phyloP scores from a whole-genome alignment of 2,329 filamentous ascomycete genomes.

The Cercospora canescens region DNA sequence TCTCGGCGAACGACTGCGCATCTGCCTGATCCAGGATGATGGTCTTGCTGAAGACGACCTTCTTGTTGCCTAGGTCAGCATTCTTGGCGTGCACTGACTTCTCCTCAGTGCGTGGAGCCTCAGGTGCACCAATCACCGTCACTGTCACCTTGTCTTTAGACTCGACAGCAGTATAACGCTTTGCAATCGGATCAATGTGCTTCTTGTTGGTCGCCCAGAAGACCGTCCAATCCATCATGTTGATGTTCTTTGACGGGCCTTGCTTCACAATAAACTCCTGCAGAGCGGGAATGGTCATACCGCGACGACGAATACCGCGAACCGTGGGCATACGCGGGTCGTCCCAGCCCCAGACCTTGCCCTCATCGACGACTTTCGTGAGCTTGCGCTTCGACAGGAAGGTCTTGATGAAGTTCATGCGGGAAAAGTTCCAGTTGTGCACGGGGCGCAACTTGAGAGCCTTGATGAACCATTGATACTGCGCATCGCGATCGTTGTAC shows the following conservation, averaged over 20 bases:
- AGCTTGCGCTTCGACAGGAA: slow-evolving; percentile 86
- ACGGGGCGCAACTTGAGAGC: slow-evolving; percentile 73
- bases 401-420: slow-evolving; percentile 81
- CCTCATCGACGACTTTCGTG: slow-evolving; percentile 76
- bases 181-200: slow-evolving; percentile 51
- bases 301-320: slow-evolving; percentile 73
- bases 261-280: slow-evolving; percentile 84
- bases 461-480: slow-evolving; percentile 84
- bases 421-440: slow-evolving; percentile 81
- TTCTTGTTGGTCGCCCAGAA: slow-evolving; percentile 58
- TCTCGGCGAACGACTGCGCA: slow-evolving; percentile 74
- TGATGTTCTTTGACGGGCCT: slow-evolving; percentile 79
- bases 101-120: slow-evolving; percentile 61
- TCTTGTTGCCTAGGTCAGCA: slow-evolving; percentile 78
- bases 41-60: slow-evolving; percentile 73
- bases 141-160: slow-evolving; percentile 64
- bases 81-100: slow-evolving; percentile 92
- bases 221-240: slow-evolving; percentile 78
- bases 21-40: slow-evolving; percentile 86
- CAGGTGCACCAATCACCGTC: slow-evolving; percentile 33
- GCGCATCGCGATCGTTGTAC: slow-evolving; percentile 83
- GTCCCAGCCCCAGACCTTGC: slow-evolving; percentile 80
- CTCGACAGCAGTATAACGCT: slow-evolving; percentile 58
- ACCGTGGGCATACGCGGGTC: slow-evolving; percentile 86
- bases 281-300: slow-evolving; percentile 76